phyloP scores from a whole-genome alignment of 2,329 filamentous ascomycete genomes.

The Scleromitrula shiraiana region DNA sequence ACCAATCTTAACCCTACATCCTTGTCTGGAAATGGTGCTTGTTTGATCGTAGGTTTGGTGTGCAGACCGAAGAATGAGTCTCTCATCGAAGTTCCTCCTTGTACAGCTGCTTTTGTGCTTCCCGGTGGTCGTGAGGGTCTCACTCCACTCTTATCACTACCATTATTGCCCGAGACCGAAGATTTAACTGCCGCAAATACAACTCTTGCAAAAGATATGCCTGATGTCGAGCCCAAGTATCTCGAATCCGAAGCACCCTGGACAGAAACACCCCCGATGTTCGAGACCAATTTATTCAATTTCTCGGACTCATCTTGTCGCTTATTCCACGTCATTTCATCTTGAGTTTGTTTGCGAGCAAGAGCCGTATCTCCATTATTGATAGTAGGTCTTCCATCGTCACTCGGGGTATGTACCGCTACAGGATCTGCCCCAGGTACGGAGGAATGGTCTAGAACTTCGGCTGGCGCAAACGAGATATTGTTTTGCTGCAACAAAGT shows the following conservation, averaged over 20 bases:
- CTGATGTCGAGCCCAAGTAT: constrained; percentile 76
- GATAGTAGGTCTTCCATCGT: constrained; percentile 21
- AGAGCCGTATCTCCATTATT: constrained; percentile 15
- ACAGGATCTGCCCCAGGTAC: constrained; percentile 28
- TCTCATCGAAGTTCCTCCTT: constrained; percentile 70
- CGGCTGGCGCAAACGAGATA: constrained; percentile 64
- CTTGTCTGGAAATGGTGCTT: constrained; percentile 73
- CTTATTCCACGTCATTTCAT: constrained; percentile 29
- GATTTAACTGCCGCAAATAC: constrained; percentile 89
- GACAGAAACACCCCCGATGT: constrained; percentile 68
- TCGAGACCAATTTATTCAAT: constrained; percentile 58
- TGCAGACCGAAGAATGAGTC: constrained; percentile 97
- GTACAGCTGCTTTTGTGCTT: constrained; percentile 30
- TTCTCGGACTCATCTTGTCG: constrained; percentile 51
- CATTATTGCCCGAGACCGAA: constrained; percentile 52
- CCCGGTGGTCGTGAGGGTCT: constrained; percentile 48
- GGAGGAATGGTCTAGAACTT: constrained; percentile 58
- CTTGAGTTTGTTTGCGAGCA: constrained; percentile 18
- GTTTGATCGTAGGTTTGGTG: constrained; percentile 78
- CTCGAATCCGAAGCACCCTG: constrained; percentile 71
- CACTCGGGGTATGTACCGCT: constrained; percentile 24
- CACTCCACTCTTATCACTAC: constrained; percentile 55
- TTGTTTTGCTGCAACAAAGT: constrained; percentile 59
- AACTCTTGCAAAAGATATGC: constrained; percentile 88
- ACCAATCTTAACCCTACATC: constrained; percentile 66